Base-by-base conservation (phyloP, 495 filamentous ascomycete species). In the Penicillium macrosclerotiorum region DNA sequence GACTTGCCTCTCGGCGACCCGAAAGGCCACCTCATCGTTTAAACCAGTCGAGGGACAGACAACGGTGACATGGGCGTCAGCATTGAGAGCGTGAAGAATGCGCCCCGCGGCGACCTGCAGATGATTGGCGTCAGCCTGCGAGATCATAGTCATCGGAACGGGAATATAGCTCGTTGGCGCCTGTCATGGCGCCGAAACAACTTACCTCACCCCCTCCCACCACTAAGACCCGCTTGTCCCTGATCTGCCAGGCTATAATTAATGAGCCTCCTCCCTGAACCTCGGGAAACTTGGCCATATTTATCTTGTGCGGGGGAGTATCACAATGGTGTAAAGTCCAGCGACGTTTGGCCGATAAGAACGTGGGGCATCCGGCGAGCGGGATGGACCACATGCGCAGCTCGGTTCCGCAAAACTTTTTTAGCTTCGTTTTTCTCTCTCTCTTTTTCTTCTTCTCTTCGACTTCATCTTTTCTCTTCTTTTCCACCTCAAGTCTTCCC, bases 211-310 rank as follows among this genome's bases (percentile, higher is more conserved):
- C 93, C 50, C 93, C 93, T 45, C 93, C 93, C 6, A 98, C 78
- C 2, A 98, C 88, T 8, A 98, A 66, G 3, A 97, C 81, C 47
- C 77, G 73, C 61, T 91, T 96, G 59, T 84, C 79, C 58, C 80
- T 85, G 46, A 93, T 78, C 71, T 97, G 93, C 89, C 90, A 98
- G 54, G 93, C 93, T 35, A 98, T 69, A 44, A 97, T 89, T 46
- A 98, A 70, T 29, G 92, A 96, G 31, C 91, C 93, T 39, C 91
- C 92, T 29, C 88, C 86, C 64, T 95, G 83, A 17, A 96, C 75
- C 40, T 81, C 74, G 51, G 91, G 91, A 64, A 84, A 95, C 42
- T 82, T 63, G 27, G 75, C 64, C 80, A 84, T 86, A n/a, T 45
- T 68, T 49, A 43, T 26, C 25, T 18, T 36, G 26, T 20, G 35